These are phyloP conservation scores for Termitomyces eurrhizus DNA, from an alignment of 768 basidiomycete genomes.

Conservation along the genomic window DNA sequence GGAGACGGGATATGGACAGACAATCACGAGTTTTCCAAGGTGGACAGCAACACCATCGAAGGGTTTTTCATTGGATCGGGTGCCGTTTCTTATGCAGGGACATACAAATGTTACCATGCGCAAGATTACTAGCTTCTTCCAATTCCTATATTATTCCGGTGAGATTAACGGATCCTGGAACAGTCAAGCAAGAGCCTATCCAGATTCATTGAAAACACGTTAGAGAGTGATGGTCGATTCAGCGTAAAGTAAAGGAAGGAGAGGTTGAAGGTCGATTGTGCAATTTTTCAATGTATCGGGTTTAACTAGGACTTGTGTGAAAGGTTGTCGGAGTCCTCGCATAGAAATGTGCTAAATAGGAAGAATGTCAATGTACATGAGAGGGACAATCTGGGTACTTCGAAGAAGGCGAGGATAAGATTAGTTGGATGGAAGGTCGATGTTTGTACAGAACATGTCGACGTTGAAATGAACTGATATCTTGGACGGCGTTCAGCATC, in stretches of 20 bases:
- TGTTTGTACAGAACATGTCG: not conserved
- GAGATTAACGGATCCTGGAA: not conserved
- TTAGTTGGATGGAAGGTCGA: not conserved
- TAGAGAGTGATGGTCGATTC: not conserved
- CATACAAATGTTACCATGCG: not conserved
- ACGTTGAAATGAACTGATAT: not conserved
- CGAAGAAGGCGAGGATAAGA: not conserved
- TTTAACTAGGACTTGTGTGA: slow-evolving; percentile 15
- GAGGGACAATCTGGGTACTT: not conserved
- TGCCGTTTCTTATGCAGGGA: not conserved
- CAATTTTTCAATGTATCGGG: slow-evolving; percentile 17
- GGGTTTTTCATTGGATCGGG: not conserved
- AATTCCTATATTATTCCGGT: not conserved
- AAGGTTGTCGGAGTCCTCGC: not conserved
- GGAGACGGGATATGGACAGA: not conserved
- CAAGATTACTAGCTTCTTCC: not conserved
- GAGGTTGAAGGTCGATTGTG: slow-evolving; percentile 11
- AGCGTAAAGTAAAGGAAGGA: not conserved
- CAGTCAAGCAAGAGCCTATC: not conserved
- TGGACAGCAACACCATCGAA: not conserved
- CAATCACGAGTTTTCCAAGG: not conserved
- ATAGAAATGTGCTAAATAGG: not conserved
- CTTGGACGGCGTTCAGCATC: not conserved
- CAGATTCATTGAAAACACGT: not conserved
- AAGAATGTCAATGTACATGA: not conserved